These are phyloP conservation scores for Rhodosporidiobolus odoratus DNA, from an alignment of 768 basidiomycete genomes.

Conservation along the genomic window DNA sequence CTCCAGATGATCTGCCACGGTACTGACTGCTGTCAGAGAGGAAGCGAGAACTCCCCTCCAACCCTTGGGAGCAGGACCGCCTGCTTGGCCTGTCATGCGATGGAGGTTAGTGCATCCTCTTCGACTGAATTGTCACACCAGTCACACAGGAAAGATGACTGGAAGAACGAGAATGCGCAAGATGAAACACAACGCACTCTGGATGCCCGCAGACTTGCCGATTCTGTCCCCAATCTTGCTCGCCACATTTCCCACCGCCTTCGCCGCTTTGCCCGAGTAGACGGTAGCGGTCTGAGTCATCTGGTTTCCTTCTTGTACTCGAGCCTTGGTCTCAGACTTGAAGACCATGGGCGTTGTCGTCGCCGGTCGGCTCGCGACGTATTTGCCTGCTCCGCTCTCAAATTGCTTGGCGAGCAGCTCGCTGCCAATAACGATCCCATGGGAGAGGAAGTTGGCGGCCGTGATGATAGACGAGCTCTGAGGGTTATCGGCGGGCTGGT, in stretches of 20 bases:
- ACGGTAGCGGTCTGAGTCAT: slow-evolving; percentile 10
- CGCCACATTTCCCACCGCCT: slow-evolving; percentile 11
- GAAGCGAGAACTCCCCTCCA: slow-evolving; percentile 12
- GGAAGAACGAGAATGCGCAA: not conserved
- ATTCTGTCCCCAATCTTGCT: slow-evolving; percentile 14
- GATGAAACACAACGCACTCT: not conserved
- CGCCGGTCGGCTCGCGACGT: slow-evolving; percentile 8
- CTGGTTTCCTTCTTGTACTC: not conserved
- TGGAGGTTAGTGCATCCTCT: not conserved
- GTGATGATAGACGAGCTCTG: slow-evolving; percentile 5
- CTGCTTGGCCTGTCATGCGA: slow-evolving; percentile 1
- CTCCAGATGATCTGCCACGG: slow-evolving; percentile 31
- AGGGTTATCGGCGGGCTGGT: slow-evolving; percentile 20
- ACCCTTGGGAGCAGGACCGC: slow-evolving; percentile 1
- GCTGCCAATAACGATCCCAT: slow-evolving; percentile 26
- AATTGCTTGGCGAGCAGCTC: not conserved
- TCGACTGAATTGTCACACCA: not conserved
- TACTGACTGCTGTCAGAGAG: slow-evolving; percentile 21
- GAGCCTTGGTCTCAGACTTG: not conserved
- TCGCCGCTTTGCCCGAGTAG: slow-evolving; percentile 19
- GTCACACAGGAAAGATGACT: not conserved
- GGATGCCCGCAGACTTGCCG: slow-evolving; percentile 22
- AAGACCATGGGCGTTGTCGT: slow-evolving; percentile 23
- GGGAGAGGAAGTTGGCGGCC: slow-evolving; percentile 15
- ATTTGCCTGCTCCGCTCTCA: slow-evolving; percentile 13